Conservation (phyloP, 2,329 filamentous ascomycete species). For the Colletotrichum shisoi region DNA sequence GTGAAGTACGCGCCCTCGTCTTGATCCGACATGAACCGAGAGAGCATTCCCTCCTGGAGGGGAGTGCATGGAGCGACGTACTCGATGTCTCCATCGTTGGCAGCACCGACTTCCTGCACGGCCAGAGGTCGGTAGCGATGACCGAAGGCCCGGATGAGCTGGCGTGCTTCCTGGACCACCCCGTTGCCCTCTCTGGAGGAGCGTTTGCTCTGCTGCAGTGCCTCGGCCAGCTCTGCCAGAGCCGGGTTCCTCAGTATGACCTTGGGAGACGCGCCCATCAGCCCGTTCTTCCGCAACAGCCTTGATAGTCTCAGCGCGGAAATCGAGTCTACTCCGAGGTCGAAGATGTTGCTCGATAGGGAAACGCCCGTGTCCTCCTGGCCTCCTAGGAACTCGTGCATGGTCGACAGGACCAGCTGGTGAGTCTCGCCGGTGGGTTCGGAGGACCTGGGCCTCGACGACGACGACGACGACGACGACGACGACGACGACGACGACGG, state of each 20-base stretch:
- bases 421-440: conserved; percentile 50
- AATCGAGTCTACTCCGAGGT: conserved; percentile 88
- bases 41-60: conserved; percentile 86
- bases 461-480: too few species aligned
- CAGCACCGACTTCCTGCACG: conserved; percentile 45
- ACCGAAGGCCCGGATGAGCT: conserved; percentile 68
- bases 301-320: conserved; percentile 76
- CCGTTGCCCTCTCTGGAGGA: conserved; percentile 39
- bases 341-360: conserved; percentile 75
- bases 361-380: conserved; percentile 55
- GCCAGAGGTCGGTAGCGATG: conserved; percentile 68
- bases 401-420: conserved; percentile 58
- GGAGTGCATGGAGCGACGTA: conserved; percentile 83
- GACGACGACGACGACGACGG: too few species aligned
- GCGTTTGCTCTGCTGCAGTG: conserved; percentile 45
- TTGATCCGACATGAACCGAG: conserved; percentile 66
- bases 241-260: conserved; percentile 70
- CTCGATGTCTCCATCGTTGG: conserved; percentile 63
- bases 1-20: conserved; percentile 76
- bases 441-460: conserved; percentile 33
- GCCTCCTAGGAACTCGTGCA: conserved; percentile 62
- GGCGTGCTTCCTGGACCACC: conserved; percentile 60
- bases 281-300: conserved; percentile 68
- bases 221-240: conserved; percentile 57
- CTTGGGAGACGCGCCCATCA: conserved; percentile 68